Percentiles rank a stretch among this genome's conserved stretches.
phyloP scores from a whole-genome alignment of 306 rosid species.

The Inga laurina region DNA sequence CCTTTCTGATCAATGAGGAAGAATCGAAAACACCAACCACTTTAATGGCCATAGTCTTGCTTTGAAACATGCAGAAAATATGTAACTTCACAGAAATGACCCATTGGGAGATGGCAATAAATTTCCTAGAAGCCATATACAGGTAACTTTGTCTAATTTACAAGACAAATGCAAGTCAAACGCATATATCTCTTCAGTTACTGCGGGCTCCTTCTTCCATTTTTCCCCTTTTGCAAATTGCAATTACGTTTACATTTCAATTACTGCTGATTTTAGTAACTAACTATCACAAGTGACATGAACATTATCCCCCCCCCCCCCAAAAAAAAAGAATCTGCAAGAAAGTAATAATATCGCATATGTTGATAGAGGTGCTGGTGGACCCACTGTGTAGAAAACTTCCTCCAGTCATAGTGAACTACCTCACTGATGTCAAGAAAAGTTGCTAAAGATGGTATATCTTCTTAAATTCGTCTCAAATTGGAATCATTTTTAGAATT shows the following conservation, averaged over 20 bases:
- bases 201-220: neutral
- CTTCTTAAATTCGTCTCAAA: neutral
- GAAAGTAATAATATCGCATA: neutral
- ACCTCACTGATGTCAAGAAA: neutral
- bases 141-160: neutral
- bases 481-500: neutral
- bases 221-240: neutral
- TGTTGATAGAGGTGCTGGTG: neutral
- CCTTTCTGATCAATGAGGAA: constrained; percentile 60
- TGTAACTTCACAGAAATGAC: neutral
- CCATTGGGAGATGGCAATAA: constrained; percentile 7
- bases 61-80: constrained; percentile 8
- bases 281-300: neutral
- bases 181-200: neutral
- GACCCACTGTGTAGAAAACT: neutral
- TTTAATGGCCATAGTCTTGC: constrained; percentile 6
- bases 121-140: neutral
- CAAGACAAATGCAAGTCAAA: neutral
- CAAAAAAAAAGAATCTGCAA: neutral
- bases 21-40: constrained; percentile 7
- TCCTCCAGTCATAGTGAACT: neutral
- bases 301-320: neutral
- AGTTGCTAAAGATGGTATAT: neutral
- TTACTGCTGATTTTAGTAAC: neutral
- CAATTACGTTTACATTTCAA: neutral